Percentiles rank a stretch among this genome's conserved stretches.
phyloP scores from a whole-genome alignment of 768 basidiomycete genomes.

The Tubosaeta sp. region DNA sequence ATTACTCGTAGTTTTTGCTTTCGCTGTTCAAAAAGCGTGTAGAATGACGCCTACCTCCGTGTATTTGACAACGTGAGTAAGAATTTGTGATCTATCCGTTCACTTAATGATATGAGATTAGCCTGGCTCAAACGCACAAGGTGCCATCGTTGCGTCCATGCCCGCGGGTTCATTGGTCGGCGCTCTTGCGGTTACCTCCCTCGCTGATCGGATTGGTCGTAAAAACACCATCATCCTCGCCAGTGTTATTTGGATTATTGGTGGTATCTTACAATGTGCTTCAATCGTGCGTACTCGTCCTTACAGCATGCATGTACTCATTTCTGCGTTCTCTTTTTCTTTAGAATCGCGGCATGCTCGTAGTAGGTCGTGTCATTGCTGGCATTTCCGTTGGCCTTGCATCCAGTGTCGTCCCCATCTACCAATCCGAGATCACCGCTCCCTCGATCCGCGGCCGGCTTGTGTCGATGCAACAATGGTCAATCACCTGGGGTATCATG shows the following conservation, averaged over 20 bases:
- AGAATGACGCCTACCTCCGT: slow-evolving; percentile 27
- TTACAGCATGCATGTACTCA: not conserved
- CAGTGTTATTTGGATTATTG: slow-evolving; percentile 69
- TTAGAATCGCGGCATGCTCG: slow-evolving; percentile 72
- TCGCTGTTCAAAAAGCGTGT: not conserved
- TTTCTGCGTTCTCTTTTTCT: not conserved
- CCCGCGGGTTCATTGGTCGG: slow-evolving; percentile 68
- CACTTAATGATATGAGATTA: slow-evolving; percentile 13
- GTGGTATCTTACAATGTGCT: slow-evolving; percentile 69
- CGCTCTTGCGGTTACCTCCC: slow-evolving; percentile 54
- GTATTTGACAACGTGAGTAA: slow-evolving; percentile 24
- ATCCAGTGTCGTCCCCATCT: slow-evolving; percentile 65
- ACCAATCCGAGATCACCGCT: slow-evolving; percentile 72
- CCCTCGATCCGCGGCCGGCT: slow-evolving; percentile 70
- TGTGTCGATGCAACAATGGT: slow-evolving; percentile 77
- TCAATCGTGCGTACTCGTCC: slow-evolving; percentile 33
- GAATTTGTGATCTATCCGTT: not conserved
- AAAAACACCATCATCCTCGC: slow-evolving; percentile 63
- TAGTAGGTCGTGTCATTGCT: slow-evolving; percentile 63
- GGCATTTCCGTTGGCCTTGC: slow-evolving; percentile 66
- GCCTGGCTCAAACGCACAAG: slow-evolving; percentile 56
- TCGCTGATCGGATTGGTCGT: slow-evolving; percentile 64
- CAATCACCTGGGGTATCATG: slow-evolving; percentile 76
- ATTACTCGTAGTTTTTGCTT: not conserved
- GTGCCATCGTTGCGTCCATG: slow-evolving; percentile 76